Evolutionary conservation across 31 red algal genomes (phyloP).

Genomic region (Odonthalia washingtoniensis): DNA sequence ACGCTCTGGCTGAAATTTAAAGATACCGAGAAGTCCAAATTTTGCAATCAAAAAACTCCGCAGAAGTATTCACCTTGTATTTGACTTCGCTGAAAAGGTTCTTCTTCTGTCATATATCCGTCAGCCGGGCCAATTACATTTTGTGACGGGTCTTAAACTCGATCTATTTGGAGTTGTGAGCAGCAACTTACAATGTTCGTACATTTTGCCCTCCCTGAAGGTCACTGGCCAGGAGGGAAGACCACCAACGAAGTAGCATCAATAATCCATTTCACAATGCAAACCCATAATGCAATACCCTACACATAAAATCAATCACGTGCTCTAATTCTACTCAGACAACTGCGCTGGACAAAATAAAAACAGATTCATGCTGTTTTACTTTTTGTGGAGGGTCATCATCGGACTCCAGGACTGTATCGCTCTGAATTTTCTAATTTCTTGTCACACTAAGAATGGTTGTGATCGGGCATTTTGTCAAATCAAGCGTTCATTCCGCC

Average conservation of each 20-base stretch:
- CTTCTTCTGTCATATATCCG: neutral
- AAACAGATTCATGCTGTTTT: neutral
- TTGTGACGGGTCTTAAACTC: too few relatives aligned
- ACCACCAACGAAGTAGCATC: neutral
- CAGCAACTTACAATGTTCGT: neutral
- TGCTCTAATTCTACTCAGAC: neutral
- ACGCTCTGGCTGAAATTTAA: too few relatives aligned
- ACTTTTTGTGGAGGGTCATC: neutral
- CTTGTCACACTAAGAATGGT: neutral
- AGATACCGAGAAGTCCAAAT: too few relatives aligned
- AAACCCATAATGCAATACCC: too few relatives aligned
- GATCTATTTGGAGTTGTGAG: slow-evolving; percentile 23
- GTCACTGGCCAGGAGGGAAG: neutral
- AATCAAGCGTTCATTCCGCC: neutral
- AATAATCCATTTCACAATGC: slow-evolving; percentile 7
- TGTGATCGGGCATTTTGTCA: neutral
- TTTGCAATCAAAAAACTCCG: too few relatives aligned
- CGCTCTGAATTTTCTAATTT: neutral
- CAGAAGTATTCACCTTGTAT: slow-evolving; percentile 28
- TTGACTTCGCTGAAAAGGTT: slow-evolving; percentile 29
- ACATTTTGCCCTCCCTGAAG: neutral
- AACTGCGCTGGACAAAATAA: neutral
- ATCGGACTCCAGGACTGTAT: neutral
- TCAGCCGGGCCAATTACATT: slow-evolving; percentile 19
- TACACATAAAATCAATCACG: too few relatives aligned